Percentiles rank a stretch among this genome's conserved stretches.
These are phyloP conservation scores for Mucor irregularis DNA, from an alignment of 371 early-diverging fungal genomes.

Conservation along the genomic window DNA sequence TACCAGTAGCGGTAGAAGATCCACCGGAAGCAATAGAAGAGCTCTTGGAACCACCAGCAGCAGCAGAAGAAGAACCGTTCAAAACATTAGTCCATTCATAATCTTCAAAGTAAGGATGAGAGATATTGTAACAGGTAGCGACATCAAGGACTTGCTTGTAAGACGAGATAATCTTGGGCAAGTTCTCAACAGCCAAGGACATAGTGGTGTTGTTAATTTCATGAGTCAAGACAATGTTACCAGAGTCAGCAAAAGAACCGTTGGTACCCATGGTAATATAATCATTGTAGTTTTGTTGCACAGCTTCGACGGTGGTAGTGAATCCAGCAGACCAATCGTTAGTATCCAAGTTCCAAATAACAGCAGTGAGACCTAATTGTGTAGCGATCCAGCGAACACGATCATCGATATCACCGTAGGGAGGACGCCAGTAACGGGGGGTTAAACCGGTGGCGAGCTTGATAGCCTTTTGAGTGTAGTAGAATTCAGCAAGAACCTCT, in stretches of 20 bases:
- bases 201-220: constrained; percentile 55
- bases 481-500: constrained; percentile 60
- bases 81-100: constrained; percentile 19
- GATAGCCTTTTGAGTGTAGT: constrained; percentile 53
- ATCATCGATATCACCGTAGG: constrained; percentile 56
- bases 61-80: constrained; percentile 13
- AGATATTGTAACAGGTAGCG: constrained; percentile 52
- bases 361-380: constrained; percentile 47
- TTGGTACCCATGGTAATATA: constrained; percentile 45
- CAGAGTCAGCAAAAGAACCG: constrained; percentile 40
- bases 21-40: constrained; percentile 5
- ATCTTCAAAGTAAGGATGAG: constrained; percentile 49
- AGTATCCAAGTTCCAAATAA: constrained; percentile 52
- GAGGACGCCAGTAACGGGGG: constrained; percentile 60
- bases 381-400: constrained; percentile 56
- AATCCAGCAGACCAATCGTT: constrained; percentile 46
- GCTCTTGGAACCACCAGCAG: constrained; percentile 2
- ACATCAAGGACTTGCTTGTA: constrained; percentile 48
- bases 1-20: constrained; percentile 13
- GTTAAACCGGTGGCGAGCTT: constrained; percentile 55
- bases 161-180: constrained; percentile 36
- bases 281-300: constrained; percentile 32
- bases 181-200: constrained; percentile 37
- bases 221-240: constrained; percentile 50
- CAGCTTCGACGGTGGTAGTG: constrained; percentile 26